A percentile compares a stretch with the other conserved stretches of the same genome.
phyloP scores from a whole-genome alignment of 345 rosid species.

The Eucalyptus caleyi region DNA sequence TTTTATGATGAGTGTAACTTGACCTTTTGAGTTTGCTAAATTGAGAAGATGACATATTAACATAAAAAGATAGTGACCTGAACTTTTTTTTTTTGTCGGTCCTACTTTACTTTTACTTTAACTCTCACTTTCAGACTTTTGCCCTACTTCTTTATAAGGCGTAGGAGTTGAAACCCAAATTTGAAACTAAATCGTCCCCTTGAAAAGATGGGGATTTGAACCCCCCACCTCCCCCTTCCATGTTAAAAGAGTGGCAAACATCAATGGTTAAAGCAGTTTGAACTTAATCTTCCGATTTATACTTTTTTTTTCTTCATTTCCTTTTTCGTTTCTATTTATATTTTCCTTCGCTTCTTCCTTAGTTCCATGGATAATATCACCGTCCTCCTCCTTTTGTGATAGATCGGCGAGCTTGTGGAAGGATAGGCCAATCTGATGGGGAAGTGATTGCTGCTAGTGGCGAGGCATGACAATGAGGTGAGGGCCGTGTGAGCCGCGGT shows the following conservation, averaged over 20 bases:
- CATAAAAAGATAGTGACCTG: accelerated
- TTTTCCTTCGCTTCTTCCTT: neutral
- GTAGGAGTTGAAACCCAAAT: accelerated
- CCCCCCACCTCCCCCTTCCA: no score
- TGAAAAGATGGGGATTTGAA: no score
- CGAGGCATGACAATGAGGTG: neutral
- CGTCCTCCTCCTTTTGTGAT: neutral
- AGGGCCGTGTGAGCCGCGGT: no score
- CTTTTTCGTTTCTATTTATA: no score
- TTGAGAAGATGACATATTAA: neutral
- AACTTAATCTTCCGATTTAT: neutral
- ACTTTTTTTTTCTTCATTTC: neutral
- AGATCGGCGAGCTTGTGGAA: neutral
- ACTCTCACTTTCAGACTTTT: no score
- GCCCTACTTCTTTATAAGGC: accelerated
- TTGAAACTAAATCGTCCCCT: no score
- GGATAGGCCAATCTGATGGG: no score
- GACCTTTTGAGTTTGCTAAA: neutral
- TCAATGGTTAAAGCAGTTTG: accelerated
- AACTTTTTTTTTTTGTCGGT: no score
- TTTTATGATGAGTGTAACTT: neutral
- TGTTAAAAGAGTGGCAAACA: accelerated
- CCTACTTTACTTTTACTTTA: accelerated
- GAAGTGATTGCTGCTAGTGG: neutral
- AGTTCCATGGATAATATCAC: neutral